These are phyloP conservation scores for Aspergillus ellipticus DNA, from an alignment of 495 filamentous ascomycete genomes.

Conservation along the genomic window DNA sequence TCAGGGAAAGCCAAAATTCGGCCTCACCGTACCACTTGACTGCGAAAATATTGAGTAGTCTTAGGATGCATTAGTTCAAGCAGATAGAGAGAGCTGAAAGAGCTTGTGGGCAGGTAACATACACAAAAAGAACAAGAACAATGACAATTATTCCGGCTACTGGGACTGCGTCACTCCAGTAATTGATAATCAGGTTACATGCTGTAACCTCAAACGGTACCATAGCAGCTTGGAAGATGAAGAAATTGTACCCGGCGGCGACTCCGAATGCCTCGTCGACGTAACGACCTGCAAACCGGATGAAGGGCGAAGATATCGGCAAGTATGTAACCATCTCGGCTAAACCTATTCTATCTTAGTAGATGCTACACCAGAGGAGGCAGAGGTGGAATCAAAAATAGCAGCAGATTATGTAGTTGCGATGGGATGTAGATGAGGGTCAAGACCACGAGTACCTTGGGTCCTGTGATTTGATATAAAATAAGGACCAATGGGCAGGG, in stretches of 20 bases:
- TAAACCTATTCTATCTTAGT: slow-evolving; percentile 44
- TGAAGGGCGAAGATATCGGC: slow-evolving; percentile 77
- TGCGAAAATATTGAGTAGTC: slow-evolving; percentile 54
- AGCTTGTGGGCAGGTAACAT: slow-evolving; percentile 42
- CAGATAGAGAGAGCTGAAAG: neutral
- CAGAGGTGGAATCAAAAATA: neutral
- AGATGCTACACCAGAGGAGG: slow-evolving; percentile 8
- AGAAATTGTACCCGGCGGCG: slow-evolving; percentile 69
- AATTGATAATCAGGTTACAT: slow-evolving; percentile 42
- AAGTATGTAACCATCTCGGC: slow-evolving; percentile 82
- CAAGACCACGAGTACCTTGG: neutral
- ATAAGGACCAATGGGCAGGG: neutral
- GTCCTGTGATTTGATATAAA: neutral
- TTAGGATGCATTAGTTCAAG: slow-evolving; percentile 6
- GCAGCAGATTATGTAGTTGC: slow-evolving; percentile 1
- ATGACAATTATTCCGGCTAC: slow-evolving; percentile 42
- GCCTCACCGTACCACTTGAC: slow-evolving; percentile 74
- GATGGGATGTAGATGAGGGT: neutral
- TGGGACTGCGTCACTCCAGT: slow-evolving; percentile 46
- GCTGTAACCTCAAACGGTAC: slow-evolving; percentile 45
- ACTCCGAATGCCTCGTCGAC: slow-evolving; percentile 66
- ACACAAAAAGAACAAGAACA: slow-evolving; percentile 38
- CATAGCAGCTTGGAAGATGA: slow-evolving; percentile 51
- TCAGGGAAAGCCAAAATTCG: slow-evolving; percentile 69
- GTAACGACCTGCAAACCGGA: slow-evolving; percentile 76